Evolutionary conservation across 2,329 filamentous ascomycete genomes (phyloP).

Genomic region (Monilinia fructigena): DNA sequence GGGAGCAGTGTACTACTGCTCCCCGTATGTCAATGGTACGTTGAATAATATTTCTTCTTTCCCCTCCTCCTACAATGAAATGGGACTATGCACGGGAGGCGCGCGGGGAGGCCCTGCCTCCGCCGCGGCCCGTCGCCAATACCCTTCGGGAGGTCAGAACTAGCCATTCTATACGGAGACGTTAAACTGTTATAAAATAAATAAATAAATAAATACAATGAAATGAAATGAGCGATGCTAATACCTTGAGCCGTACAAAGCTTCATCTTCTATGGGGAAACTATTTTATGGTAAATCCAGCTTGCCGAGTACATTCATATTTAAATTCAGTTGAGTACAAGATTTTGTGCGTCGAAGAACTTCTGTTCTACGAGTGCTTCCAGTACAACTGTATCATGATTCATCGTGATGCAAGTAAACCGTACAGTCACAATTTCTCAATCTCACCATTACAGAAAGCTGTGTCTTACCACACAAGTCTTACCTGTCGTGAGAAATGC

Average conservation of each 20-base stretch:
- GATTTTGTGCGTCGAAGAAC: conserved; percentile 7
- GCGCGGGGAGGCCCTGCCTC: too few species aligned
- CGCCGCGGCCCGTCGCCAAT: too few species aligned
- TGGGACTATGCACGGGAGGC: too few species aligned
- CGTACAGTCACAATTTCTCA: conserved; percentile 7
- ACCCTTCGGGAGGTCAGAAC: too few species aligned
- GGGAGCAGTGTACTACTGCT: conserved; percentile 16
- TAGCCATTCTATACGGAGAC: too few species aligned
- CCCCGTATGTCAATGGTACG: conserved; percentile 11
- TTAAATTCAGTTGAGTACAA: conserved; percentile 8
- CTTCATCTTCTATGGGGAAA: conserved; percentile 4
- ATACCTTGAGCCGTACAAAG: conserved; percentile 9
- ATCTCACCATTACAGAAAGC: conserved; percentile 16
- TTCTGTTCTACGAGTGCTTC: conserved; percentile 8
- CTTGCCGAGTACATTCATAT: conserved; percentile 2
- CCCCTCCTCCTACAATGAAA: neutral
- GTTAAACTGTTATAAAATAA: too few species aligned
- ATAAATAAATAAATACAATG: too few species aligned
- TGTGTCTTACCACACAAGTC: neutral
- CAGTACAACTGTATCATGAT: conserved; percentile 11
- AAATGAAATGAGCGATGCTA: neutral
- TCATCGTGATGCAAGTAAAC: conserved; percentile 15
- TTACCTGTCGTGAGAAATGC: conserved; percentile 14
- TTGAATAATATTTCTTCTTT: neutral
- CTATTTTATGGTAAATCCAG: conserved; percentile 17